Percentiles rank a stretch among this genome's conserved stretches.
Conservation (phyloP, 768 basidiomycete species). For the Leucosporidium yakuticum region DNA sequence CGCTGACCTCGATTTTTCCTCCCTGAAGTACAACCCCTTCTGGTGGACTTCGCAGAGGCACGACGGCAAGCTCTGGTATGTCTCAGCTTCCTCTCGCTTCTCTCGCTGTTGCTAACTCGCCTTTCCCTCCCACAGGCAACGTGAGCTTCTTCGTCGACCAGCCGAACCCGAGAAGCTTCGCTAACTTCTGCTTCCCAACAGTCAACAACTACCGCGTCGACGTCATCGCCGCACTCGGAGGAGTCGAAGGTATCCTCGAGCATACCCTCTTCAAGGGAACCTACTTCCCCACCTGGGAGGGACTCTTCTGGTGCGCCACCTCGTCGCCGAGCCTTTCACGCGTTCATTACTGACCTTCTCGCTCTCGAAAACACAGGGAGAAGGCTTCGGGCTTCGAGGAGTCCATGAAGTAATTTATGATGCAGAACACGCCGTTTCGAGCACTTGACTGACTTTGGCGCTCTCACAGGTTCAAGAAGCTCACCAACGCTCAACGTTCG, state of each 20-base stretch:
- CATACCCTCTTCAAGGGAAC: constrained; percentile 81
- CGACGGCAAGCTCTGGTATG: constrained; percentile 39
- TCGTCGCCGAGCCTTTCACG: too few relatives aligned
- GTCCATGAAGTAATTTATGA: constrained; percentile 45
- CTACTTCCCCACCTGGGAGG: constrained; percentile 68
- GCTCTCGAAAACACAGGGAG: too few relatives aligned
- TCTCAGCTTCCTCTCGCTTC: neutral
- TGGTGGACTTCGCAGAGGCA: constrained; percentile 98
- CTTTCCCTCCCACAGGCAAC: constrained; percentile 55
- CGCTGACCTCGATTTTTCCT: constrained; percentile 27
- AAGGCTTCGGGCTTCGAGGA: constrained; percentile 86
- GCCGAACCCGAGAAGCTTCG: too few relatives aligned
- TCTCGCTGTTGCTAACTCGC: constrained; percentile 73
- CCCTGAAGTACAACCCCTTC: constrained; percentile 71
- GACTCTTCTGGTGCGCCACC: constrained; percentile 81
- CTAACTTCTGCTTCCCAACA: constrained; percentile 58
- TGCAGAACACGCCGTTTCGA: neutral
- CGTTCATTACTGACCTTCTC: too few relatives aligned
- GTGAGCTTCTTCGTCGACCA: constrained; percentile 48
- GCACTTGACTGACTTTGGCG: neutral
- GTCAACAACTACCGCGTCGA: constrained; percentile 97
- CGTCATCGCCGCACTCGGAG: constrained; percentile 93
- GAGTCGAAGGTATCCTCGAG: constrained; percentile 93
- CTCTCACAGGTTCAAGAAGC: constrained; percentile 55
- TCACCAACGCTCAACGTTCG: constrained; percentile 96